Conservation (phyloP, 2,329 filamentous ascomycete species). For the Pseudogymnoascus sp. region DNA sequence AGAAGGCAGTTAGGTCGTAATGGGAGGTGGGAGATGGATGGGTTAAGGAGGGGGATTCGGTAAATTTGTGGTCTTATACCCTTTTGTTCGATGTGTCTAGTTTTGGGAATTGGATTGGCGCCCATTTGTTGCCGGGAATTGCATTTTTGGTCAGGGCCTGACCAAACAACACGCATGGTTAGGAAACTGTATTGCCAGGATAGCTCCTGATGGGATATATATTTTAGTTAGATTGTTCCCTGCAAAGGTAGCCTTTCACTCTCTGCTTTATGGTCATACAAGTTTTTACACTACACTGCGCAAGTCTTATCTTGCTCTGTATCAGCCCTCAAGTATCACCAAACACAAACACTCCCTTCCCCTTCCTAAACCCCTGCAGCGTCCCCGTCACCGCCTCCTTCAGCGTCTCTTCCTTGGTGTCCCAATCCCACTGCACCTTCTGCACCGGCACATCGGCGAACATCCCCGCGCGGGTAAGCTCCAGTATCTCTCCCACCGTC, state of each 20-base stretch:
- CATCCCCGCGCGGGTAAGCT: slow-evolving; percentile 63
- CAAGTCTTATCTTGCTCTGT: slow-evolving; percentile 17
- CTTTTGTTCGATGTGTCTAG: slow-evolving; percentile 9
- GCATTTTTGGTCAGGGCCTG: background rate
- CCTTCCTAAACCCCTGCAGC: slow-evolving; percentile 72
- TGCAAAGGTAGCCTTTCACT: slow-evolving; percentile 1
- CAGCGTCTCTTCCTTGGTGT: slow-evolving; percentile 63
- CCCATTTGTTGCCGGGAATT: slow-evolving; percentile 2
- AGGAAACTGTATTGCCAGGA: background rate
- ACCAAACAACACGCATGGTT: background rate
- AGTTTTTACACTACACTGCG: slow-evolving; percentile 8
- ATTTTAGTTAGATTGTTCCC: background rate
- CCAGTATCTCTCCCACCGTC: slow-evolving; percentile 79
- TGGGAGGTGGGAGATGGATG: background rate
- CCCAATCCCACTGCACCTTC: slow-evolving; percentile 74
- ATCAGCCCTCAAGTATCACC: slow-evolving; percentile 35
- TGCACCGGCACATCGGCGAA: slow-evolving; percentile 81
- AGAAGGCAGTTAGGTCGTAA: background rate
- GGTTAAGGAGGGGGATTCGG: background rate
- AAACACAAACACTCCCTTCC: slow-evolving; percentile 88
- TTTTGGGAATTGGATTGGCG: slow-evolving; percentile 8
- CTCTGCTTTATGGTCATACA: slow-evolving; percentile 1
- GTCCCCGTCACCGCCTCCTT: slow-evolving; percentile 73
- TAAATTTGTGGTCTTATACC: slow-evolving; percentile 8
- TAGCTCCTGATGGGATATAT: background rate